A percentile compares a stretch with the other conserved stretches of the same genome.
Conservation (phyloP, 129 eudicot species). For the Smallanthus sonchifolius region DNA sequence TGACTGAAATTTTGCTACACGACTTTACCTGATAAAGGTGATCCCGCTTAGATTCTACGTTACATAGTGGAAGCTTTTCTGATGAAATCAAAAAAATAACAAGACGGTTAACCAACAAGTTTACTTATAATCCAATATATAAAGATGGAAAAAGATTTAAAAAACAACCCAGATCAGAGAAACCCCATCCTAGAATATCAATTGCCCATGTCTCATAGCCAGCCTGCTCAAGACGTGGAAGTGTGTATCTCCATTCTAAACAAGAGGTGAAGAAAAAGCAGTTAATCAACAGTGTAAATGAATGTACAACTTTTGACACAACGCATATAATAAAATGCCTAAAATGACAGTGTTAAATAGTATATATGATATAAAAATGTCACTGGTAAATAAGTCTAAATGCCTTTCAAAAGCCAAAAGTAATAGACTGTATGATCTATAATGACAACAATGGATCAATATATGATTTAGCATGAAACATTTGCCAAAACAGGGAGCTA, state of each 20-base stretch:
- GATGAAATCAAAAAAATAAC: conserved; percentile 1
- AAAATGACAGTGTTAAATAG: not conserved
- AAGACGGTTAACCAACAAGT: conserved; percentile 7
- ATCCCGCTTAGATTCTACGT: conserved; percentile 84
- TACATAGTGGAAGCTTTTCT: conserved; percentile 74
- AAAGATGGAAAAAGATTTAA: not conserved
- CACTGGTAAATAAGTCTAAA: not conserved
- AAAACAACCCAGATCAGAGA: conserved; percentile 76
- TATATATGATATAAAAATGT: not conserved
- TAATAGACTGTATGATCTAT: not conserved
- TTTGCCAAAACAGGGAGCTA: not conserved
- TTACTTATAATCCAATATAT: not conserved
- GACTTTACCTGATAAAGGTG: conserved; percentile 83
- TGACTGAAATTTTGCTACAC: not conserved
- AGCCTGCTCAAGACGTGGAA: conserved; percentile 86
- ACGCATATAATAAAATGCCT: not conserved
- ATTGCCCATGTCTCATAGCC: conserved; percentile 85
- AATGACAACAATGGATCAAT: not conserved
- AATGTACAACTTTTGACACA: not conserved
- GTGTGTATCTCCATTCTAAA: conserved; percentile 92
- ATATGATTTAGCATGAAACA: not conserved
- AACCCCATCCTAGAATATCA: conserved; percentile 98
- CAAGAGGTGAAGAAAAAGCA: conserved; percentile 72
- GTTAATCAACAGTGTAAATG: conserved; percentile 22
- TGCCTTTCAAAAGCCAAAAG: not conserved